These are phyloP conservation scores for Atkinsonella hypoxylon DNA, from an alignment of 2,329 filamentous ascomycete genomes.

Conservation along the genomic window DNA sequence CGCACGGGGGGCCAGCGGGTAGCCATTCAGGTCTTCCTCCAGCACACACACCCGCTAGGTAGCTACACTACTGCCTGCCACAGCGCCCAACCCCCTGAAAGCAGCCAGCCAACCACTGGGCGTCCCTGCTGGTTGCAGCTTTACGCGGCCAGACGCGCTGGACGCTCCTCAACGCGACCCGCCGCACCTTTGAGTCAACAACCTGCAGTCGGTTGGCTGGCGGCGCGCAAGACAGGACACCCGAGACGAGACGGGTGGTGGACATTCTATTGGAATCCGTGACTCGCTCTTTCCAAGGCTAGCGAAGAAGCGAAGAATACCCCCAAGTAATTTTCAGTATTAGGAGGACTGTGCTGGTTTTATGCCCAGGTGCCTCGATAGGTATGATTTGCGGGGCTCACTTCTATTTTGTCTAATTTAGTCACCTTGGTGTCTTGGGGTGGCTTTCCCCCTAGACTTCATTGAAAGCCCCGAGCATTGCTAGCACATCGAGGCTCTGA, in stretches of 20 bases:
- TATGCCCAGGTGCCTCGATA: too few relatives aligned
- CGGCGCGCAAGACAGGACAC: not conserved
- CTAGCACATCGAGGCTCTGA: not conserved
- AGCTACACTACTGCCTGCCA: not conserved
- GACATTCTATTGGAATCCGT: not conserved
- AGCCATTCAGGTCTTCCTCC: too few relatives aligned
- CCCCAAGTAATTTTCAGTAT: too few relatives aligned
- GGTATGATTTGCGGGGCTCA: not conserved
- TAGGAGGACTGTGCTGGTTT: too few relatives aligned
- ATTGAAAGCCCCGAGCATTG: not conserved
- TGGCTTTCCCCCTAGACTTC: not conserved
- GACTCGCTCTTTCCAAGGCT: too few relatives aligned
- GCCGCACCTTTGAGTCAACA: not conserved
- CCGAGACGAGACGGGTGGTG: not conserved
- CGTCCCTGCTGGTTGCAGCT: slow-evolving; percentile 14
- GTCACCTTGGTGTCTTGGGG: not conserved
- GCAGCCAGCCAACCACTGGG: not conserved
- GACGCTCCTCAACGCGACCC: slow-evolving; percentile 4
- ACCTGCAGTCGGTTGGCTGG: not conserved
- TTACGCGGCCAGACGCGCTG: slow-evolving; percentile 23
- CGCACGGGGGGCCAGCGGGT: too few relatives aligned
- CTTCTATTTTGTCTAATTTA: not conserved
- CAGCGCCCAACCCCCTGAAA: not conserved
- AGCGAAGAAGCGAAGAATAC: too few relatives aligned
- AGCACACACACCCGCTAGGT: not conserved